These are phyloP conservation scores for Gamsiella multidivaricata DNA, from an alignment of 192 early-diverging fungal genomes.

Conservation along the genomic window DNA sequence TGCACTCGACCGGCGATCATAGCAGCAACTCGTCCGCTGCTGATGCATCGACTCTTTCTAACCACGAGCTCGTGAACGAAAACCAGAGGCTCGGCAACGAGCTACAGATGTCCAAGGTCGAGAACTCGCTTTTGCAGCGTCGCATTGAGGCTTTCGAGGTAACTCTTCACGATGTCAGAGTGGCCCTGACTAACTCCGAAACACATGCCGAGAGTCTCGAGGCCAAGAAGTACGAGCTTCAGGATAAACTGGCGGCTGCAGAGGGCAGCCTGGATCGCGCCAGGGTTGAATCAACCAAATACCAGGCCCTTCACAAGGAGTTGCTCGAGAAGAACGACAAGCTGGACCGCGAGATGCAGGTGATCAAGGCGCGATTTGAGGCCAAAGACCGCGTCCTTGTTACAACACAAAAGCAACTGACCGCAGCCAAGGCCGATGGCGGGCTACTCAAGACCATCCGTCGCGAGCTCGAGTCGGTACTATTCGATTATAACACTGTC, in stretches of 20 bases:
- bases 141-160: slow-evolving; percentile 49
- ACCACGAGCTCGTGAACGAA: slow-evolving; percentile 38
- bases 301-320: slow-evolving; percentile 52
- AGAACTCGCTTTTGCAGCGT: slow-evolving; percentile 46
- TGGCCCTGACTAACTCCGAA: slow-evolving; percentile 48
- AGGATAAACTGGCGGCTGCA: slow-evolving; percentile 46
- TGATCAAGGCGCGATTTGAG: slow-evolving; percentile 48
- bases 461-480: slow-evolving; percentile 44
- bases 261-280: slow-evolving; percentile 45
- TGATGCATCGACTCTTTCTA: slow-evolving; percentile 29
- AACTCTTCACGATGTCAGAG: slow-evolving; percentile 49
- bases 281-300: slow-evolving; percentile 44
- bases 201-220: slow-evolving; percentile 53
- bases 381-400: slow-evolving; percentile 52
- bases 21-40: neutral
- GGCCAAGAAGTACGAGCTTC: slow-evolving; percentile 50
- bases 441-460: slow-evolving; percentile 49
- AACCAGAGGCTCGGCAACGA: slow-evolving; percentile 37
- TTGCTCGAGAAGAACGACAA: slow-evolving; percentile 46
- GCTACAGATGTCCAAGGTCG: slow-evolving; percentile 47
- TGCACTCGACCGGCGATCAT: slow-evolving; percentile 14
- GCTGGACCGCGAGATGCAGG: slow-evolving; percentile 45
- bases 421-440: slow-evolving; percentile 48
- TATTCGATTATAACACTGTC: slow-evolving; percentile 53
- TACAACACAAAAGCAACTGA: slow-evolving; percentile 48